Base-by-base conservation (phyloP, 495 filamentous ascomycete genomes). In the Penicillium lagena region DNA sequence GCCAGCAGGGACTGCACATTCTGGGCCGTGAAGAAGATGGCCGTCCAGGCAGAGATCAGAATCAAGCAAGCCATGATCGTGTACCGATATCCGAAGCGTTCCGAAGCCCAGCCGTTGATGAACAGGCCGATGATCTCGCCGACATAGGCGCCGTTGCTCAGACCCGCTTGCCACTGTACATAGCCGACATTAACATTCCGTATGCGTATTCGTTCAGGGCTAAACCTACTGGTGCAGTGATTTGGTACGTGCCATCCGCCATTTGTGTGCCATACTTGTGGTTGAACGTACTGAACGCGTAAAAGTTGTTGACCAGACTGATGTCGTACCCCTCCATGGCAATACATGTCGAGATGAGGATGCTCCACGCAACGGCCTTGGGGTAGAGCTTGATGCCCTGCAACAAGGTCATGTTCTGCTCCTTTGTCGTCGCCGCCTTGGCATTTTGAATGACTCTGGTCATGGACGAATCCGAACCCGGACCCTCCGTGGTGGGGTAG, bases 41-140 rank as follows among this genome's bases (percentile, higher is more conserved):
- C 67, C 12, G 79, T 87, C 71, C 86, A 87, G 3, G 73, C 81
- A n/a, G 69, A 76, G 47, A 89, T 67, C 10, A 84, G 59, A 11
- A 77, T 52, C 35, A 90, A 71, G 50, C 81, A 87, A 12, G 66
- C 71, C 54, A 89, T 83, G 43, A 89, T 77, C 5, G 85, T 89
- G 45, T 82, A 82, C 8, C 76, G 68, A 52, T 89, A 89, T 29
- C 86, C 86, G 50, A 87, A 86, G 1, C 76, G 71, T 51, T 90
- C 86, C 14, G 84, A 87, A 14, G 85, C 78, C 66, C 68, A 85
- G 42, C 86, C 86, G 55, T 89, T 89, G 61, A 89, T 77, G 42
- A 87, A 64, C 5, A 90, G 70, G 45, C 86, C 86, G 49, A 90
- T 81, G 35, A 89, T 81, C 63, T 89, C 85, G 14, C 86, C 86